Conservation (phyloP, 2,329 filamentous ascomycete genomes). For the Pestalotiopsis sp. region DNA sequence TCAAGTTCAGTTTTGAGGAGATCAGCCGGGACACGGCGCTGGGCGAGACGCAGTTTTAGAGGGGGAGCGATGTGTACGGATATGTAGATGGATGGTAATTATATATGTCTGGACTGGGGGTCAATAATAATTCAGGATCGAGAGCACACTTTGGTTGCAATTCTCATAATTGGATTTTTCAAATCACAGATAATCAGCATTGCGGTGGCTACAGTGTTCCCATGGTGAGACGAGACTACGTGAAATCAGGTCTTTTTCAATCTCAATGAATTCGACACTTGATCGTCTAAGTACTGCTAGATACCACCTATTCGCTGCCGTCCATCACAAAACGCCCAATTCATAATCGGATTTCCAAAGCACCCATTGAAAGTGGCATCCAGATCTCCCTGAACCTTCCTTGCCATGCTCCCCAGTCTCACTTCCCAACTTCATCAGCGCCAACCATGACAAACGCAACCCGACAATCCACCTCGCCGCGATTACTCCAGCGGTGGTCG, state of each 20-base stretch:
- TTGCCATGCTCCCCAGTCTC: too few species aligned
- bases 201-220: too few species aligned
- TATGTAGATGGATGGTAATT: not conserved
- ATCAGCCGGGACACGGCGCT: not conserved
- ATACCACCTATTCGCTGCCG: not conserved
- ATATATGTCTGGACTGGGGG: not conserved
- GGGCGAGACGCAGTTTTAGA: not conserved
- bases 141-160: too few species aligned
- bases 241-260: not conserved
- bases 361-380: not conserved
- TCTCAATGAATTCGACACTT: not conserved
- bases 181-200: too few species aligned
- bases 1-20: conserved; percentile 60
- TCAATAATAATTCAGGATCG: not conserved
- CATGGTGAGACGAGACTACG: not conserved
- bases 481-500: conserved; percentile 53
- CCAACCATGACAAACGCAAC: conserved; percentile 42
- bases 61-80: not conserved
- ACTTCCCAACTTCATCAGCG: conserved; percentile 38
- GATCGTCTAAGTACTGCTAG: not conserved
- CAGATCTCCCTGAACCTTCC: too few species aligned
- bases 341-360: not conserved
- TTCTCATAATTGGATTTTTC: too few species aligned
- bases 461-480: conserved; percentile 35
- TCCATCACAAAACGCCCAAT: not conserved